Percentiles rank a stretch among this genome's conserved stretches.
Conservation (phyloP, 2,329 filamentous ascomycete species). For the Neofusicoccum sp. region DNA sequence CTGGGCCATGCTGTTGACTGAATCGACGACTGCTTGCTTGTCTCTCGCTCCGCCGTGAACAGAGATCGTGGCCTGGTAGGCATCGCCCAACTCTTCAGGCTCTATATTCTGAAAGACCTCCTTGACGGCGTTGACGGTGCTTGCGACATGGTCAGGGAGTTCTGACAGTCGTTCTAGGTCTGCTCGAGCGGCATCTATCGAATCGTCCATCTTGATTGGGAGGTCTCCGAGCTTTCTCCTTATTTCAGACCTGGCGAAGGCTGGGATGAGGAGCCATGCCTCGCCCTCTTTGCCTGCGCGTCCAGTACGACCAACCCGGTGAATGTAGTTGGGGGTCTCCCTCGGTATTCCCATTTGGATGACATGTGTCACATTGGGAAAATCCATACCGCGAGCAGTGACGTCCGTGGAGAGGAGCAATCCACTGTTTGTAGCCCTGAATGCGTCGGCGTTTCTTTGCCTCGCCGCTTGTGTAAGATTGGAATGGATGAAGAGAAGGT, state of each 20-base stretch:
- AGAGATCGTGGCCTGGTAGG: neutral
- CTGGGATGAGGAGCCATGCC: slow-evolving; percentile 65
- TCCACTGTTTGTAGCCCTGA: slow-evolving; percentile 63
- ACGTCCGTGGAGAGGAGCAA: slow-evolving; percentile 53
- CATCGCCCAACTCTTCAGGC: neutral
- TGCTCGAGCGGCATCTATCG: slow-evolving; percentile 51
- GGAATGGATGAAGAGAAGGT: slow-evolving; percentile 70
- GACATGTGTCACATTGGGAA: slow-evolving; percentile 53
- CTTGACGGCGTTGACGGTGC: neutral
- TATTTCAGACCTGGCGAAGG: slow-evolving; percentile 52
- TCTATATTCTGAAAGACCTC: neutral
- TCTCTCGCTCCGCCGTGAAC: slow-evolving; percentile 23
- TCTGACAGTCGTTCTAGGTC: slow-evolving; percentile 32
- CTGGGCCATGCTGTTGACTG: slow-evolving; percentile 45
- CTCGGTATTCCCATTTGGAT: slow-evolving; percentile 50
- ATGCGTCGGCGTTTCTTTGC: slow-evolving; percentile 68
- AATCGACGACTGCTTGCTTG: slow-evolving; percentile 42
- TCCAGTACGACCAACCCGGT: slow-evolving; percentile 52
- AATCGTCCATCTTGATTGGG: slow-evolving; percentile 52
- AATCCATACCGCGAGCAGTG: slow-evolving; percentile 54
- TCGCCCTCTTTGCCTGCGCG: slow-evolving; percentile 72
- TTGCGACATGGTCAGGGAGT: slow-evolving; percentile 37
- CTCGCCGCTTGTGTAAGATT: slow-evolving; percentile 69
- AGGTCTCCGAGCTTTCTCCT: slow-evolving; percentile 56
- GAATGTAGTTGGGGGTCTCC: slow-evolving; percentile 50